These are phyloP conservation scores for Candida gorgasii DNA, from an alignment of 805 yeast species.

Conservation along the genomic window DNA sequence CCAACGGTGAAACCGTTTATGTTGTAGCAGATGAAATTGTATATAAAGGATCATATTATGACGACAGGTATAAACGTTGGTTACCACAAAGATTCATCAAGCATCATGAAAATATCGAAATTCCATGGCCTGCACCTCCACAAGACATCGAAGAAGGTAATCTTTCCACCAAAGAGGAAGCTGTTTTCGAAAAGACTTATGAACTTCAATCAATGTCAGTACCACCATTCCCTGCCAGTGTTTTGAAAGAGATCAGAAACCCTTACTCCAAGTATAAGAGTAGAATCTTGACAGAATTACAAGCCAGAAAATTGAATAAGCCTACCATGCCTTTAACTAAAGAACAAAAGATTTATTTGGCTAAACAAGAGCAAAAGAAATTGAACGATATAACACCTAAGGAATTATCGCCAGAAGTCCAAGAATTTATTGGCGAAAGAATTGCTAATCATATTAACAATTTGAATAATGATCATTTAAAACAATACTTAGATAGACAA, in stretches of 20 bases:
- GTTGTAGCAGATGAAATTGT: slow-evolving; percentile 78
- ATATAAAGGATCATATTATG: slow-evolving; percentile 70
- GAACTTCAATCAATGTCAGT: slow-evolving; percentile 66
- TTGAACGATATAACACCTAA: slow-evolving; percentile 31
- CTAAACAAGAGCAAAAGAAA: slow-evolving; percentile 46
- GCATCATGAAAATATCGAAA: slow-evolving; percentile 64
- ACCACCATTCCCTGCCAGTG: slow-evolving; percentile 69
- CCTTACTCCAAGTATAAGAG: slow-evolving; percentile 69
- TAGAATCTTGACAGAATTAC: slow-evolving; percentile 53
- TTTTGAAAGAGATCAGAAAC: slow-evolving; percentile 70
- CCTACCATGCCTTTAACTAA: slow-evolving; percentile 79
- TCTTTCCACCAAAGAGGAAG: slow-evolving; percentile 55
- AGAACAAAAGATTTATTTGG: slow-evolving; percentile 59
- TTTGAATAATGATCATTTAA: slow-evolving; percentile 36
- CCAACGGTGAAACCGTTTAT: slow-evolving; percentile 60
- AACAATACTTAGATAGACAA: slow-evolving; percentile 41
- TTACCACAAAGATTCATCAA: slow-evolving; percentile 77
- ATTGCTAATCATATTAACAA: slow-evolving; percentile 42
- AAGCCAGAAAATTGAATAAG: slow-evolving; percentile 60
- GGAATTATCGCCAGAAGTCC: slow-evolving; percentile 51
- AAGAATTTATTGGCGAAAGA: slow-evolving; percentile 53
- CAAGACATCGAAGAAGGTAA: slow-evolving; percentile 53
- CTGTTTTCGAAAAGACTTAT: slow-evolving; percentile 70
- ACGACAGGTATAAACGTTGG: slow-evolving; percentile 67
- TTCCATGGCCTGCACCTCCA: slow-evolving; percentile 88